Percentiles rank a stretch among this genome's conserved stretches.
Conservation (phyloP, 129 eudicot genomes). For the Saussurea involucrata region DNA sequence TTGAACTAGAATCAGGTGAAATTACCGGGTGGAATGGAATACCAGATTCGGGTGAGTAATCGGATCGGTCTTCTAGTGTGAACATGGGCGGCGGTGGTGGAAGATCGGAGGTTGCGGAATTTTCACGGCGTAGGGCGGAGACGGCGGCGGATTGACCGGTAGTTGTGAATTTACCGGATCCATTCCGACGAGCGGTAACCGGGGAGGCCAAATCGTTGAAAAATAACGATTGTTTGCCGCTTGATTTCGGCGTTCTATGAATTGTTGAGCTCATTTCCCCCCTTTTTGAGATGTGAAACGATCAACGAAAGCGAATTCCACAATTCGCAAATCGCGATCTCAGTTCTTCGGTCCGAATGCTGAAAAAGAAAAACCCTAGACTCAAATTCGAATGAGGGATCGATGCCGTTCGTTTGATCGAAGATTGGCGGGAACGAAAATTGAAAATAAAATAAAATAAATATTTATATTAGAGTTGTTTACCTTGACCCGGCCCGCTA, state of each 20-base stretch:
- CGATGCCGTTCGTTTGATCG: too few relatives aligned
- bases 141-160: conserved; percentile 96
- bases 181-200: conserved; percentile 53
- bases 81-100: conserved; percentile 91
- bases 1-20: conserved; percentile 68
- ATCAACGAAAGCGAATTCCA: neutral
- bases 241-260: conserved; percentile 76
- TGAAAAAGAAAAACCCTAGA: too few relatives aligned
- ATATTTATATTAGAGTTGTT: too few relatives aligned
- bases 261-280: conserved; percentile 46
- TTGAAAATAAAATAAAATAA: too few relatives aligned
- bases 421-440: too few relatives aligned
- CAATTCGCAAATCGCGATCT: neutral
- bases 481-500: too few relatives aligned
- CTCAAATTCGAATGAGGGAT: too few relatives aligned
- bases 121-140: conserved; percentile 93
- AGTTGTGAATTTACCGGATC: conserved; percentile 60
- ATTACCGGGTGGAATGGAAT: conserved; percentile 47
- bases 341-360: neutral
- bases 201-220: conserved; percentile 86
- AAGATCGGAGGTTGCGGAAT: conserved; percentile 76
- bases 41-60: conserved; percentile 75
- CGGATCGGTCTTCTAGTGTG: conserved; percentile 90
- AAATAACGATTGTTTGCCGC: conserved; percentile 62
- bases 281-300: neutral